Evolutionary conservation across 2,329 filamentous ascomycete species (phyloP).

Genomic region (Amesomyces nigricolor): DNA sequence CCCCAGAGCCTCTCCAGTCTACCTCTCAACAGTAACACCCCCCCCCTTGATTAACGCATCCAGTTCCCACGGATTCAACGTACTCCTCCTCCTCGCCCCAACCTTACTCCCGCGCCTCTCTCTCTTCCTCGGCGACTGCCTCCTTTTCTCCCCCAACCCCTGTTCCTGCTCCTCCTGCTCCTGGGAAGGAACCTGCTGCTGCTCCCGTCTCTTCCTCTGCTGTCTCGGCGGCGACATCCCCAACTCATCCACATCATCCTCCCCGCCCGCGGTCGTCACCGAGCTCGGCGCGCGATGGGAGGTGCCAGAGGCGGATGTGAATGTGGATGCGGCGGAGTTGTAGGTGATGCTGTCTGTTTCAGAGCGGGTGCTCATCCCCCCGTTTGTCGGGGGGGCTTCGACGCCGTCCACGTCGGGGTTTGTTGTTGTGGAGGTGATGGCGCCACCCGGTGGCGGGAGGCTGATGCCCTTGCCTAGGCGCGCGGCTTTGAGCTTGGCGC

Average conservation of each 20-base stretch:
- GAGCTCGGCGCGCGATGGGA: constrained; percentile 1
- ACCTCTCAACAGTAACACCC: constrained; percentile 16
- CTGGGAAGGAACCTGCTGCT: not conserved
- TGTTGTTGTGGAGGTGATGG: not conserved
- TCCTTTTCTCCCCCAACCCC: constrained; percentile 19
- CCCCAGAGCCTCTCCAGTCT: constrained; percentile 48
- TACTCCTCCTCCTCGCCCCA: constrained; percentile 63
- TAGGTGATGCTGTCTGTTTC: constrained; percentile 3
- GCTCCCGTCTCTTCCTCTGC: not conserved
- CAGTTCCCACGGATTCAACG: constrained; percentile 69
- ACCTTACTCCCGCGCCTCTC: constrained; percentile 49
- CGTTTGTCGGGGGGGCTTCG: not conserved
- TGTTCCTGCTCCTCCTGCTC: constrained; percentile 15
- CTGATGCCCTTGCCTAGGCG: constrained; percentile 33
- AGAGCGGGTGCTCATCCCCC: constrained; percentile 4
- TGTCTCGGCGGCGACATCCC: not conserved
- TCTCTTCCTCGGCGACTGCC: constrained; percentile 36
- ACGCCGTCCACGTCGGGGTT: not conserved
- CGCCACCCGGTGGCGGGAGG: constrained; percentile 19
- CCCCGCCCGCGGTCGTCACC: not conserved
- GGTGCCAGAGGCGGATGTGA: not conserved
- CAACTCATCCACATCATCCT: not conserved
- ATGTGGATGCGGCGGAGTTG: constrained; percentile 1
- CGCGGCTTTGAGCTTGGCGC: constrained; percentile 56
- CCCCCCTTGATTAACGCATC: constrained; percentile 51